A percentile compares a stretch with the other conserved stretches of the same genome.
Evolutionary conservation across 2,329 filamentous ascomycete species (phyloP).

Genomic region (Diaporthe destruens): DNA sequence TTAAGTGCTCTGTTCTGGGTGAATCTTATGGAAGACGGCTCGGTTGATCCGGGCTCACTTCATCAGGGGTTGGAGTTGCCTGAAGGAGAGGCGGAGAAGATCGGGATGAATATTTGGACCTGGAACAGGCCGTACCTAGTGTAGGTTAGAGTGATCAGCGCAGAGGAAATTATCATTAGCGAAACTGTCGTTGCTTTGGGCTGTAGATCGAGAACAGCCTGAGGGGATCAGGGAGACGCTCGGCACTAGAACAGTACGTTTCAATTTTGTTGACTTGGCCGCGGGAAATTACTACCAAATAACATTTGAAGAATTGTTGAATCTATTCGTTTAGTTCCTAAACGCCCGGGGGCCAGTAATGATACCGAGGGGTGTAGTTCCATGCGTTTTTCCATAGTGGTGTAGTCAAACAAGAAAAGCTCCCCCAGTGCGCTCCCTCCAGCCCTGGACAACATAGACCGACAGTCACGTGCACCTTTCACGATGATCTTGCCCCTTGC

Average conservation of each 20-base stretch:
- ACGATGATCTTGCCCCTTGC: slow-evolving; percentile 71
- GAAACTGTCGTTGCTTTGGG: neutral
- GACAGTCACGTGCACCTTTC: neutral
- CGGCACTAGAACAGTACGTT: neutral
- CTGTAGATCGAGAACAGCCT: neutral
- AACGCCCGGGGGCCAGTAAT: neutral
- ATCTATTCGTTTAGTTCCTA: neutral
- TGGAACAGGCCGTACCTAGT: slow-evolving; percentile 6
- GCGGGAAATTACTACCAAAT: neutral
- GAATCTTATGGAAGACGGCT: neutral
- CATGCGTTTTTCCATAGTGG: neutral
- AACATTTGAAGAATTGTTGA: neutral
- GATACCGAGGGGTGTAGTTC: neutral
- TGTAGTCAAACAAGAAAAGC: neutral
- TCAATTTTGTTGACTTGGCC: neutral
- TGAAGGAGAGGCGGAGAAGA: neutral
- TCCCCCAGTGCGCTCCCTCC: no score
- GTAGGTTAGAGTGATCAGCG: neutral
- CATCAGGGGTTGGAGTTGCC: slow-evolving; percentile 10
- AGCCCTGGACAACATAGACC: no score
- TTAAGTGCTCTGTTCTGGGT: neutral
- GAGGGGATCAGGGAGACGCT: neutral
- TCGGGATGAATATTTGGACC: slow-evolving; percentile 20
- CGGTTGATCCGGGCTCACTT: neutral
- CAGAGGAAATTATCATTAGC: neutral